These are phyloP conservation scores for Trichoderma virens DNA, from an alignment of 495 filamentous ascomycete genomes.

Conservation along the genomic window DNA sequence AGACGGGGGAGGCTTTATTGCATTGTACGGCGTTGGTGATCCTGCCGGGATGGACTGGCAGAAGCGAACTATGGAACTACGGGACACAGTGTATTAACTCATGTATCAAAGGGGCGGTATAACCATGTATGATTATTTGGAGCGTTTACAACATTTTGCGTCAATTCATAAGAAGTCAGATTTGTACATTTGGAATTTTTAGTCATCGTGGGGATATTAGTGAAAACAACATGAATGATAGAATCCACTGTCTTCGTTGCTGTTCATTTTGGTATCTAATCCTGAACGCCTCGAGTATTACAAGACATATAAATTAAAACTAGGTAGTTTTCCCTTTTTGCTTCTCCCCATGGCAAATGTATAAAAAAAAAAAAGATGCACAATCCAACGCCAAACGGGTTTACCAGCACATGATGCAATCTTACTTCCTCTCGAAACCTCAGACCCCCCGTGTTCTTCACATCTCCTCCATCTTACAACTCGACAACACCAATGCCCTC, in stretches of 20 bases:
- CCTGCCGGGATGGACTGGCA: not conserved
- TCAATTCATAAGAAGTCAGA: not conserved
- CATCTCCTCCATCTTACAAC: not conserved
- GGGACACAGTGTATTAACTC: not conserved
- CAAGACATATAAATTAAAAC: not conserved
- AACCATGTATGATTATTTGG: not conserved
- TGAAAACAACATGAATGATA: not conserved
- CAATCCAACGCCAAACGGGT: not conserved
- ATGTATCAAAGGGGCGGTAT: not conserved
- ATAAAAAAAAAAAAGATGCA: not conserved
- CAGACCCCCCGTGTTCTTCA: too few species aligned
- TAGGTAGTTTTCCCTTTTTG: not conserved
- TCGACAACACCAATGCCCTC: slow-evolving; percentile 29
- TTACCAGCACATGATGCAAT: too few species aligned
- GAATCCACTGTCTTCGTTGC: not conserved
- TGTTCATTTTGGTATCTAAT: not conserved
- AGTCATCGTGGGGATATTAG: too few species aligned
- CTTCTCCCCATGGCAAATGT: not conserved
- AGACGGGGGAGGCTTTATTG: not conserved
- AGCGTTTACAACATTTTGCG: not conserved
- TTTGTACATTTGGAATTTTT: too few species aligned
- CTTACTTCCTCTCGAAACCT: not conserved
- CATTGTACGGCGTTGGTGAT: not conserved
- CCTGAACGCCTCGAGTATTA: slow-evolving; percentile 4
- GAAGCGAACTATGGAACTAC: not conserved